Base-by-base conservation (phyloP, 306 rosid species). In the Mucuna pruriens region DNA sequence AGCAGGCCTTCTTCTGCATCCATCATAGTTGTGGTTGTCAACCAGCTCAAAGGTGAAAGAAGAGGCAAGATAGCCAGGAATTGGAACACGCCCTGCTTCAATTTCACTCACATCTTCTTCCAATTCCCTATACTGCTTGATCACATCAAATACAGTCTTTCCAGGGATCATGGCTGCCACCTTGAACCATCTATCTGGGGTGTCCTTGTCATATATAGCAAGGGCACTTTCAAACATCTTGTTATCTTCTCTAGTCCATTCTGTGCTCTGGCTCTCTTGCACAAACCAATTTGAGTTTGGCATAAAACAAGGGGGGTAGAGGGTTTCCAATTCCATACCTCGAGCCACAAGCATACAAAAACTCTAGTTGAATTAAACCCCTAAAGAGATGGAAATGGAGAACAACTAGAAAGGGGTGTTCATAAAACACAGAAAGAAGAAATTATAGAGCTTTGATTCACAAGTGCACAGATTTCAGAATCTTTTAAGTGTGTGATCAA, bases 161-260 rank as follows among this genome's bases (percentile, higher is more conserved):
- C 99, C 97, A 10, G 99, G 97, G 25, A 95, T 95, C 99, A 91
- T 91, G 16, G 75, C 83, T 10, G 99, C 94, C 23, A 95, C 89
- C 63, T 76, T 91, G 0, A 40, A 49, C 97, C 97, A 95, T 52
- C 97, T 31, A 71, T 95, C 94, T 1, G 97, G 97, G 0, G 93
- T 90, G 69, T 90, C 92, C 86, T 93, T 86, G 20, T 93, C 97
- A 20, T 34, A 90, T 31, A 91, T 83, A 22, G 99, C 99, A 19
- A 95, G 95, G 26, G 99, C 99, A 20, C 94, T 92, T 81, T 95
- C 99, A 71, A 95, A 95, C 77, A 8, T 62, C 89, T 95, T 95
- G 84, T 95, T 95, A 90, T 95, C 97, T 75, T 95, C 97, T 82
- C 36, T 91, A 20, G 89, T 92, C 99, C 99, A 95, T 71, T 93